Base-by-base conservation (phyloP, 75 land plant genomes). In the Picea glauca region DNA sequence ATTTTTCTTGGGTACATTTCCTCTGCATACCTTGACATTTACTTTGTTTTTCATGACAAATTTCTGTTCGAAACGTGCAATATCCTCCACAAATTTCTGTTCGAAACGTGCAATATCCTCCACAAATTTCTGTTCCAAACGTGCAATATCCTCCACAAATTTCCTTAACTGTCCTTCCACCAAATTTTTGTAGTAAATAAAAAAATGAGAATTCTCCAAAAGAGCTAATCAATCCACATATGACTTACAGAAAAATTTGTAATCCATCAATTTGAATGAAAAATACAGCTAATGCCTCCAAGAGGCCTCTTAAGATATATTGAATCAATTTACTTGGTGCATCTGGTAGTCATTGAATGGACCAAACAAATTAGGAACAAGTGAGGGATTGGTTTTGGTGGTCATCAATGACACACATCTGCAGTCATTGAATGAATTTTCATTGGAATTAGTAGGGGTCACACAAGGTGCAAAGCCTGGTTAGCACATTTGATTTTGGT, bases 121-220 rank as follows among this genome's bases (percentile, higher is more conserved):
- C 50, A 90, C 80, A 87, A 88, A 96, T 65, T 92, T 96, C 77
- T 94, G 95, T 56, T 96, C 97, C 81, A 91, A 78, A 26, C 91
- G 78, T 60, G 91, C 95, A 35, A 92, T 91, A 46, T 96, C 98
- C 74, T 96, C 95, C 50, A 81, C 81, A 80, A 88, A 94, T 63
- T 96, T 96, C 33, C 93, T 81, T 61, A 94, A 77, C 35, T 98
- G 92, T 35, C 99, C 99, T 85, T 94, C 94, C 58, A 96, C 90
- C 94, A 96, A 38, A 38, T 5, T 38, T 38, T 43, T 43, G 50
- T 43, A 43, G 50, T 43, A 43, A 43, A 43, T 43, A 43, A 43
- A 4, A 38, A 43, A 43, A 43, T 43, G 54, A 46, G 54, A 46
- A 46, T 46, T 46, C 54, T 7, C 1, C 8, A 6, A 46, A 46